These are phyloP conservation scores for Mucor indicus DNA, from an alignment of 371 early-diverging fungal species.

Conservation along the genomic window DNA sequence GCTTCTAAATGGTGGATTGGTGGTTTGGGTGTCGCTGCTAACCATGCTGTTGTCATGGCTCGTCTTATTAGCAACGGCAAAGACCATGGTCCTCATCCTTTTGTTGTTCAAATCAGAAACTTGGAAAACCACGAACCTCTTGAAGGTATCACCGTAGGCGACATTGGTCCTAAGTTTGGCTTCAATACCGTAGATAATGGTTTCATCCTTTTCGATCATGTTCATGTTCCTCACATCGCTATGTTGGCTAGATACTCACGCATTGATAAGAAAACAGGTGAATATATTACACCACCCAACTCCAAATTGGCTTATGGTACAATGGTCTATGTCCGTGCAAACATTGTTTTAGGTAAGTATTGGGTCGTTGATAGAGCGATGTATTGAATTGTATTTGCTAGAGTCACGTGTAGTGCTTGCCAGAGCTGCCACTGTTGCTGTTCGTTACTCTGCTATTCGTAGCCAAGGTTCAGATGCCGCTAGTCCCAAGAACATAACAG, in stretches of 20 bases:
- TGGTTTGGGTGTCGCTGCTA: constrained; percentile 78
- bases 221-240: constrained; percentile 69
- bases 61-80: constrained; percentile 69
- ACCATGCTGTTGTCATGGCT: constrained; percentile 80
- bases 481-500: constrained; percentile 40
- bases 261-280: constrained; percentile 65
- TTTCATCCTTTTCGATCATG: constrained; percentile 70
- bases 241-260: constrained; percentile 71
- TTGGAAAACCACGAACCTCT: constrained; percentile 60
- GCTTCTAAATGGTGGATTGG: constrained; percentile 92
- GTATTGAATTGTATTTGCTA: background rate
- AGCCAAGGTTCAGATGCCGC: constrained; percentile 75
- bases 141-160: constrained; percentile 73
- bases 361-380: background rate
- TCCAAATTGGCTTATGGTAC: constrained; percentile 79
- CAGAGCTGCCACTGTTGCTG: constrained; percentile 77
- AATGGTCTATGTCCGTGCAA: constrained; percentile 78
- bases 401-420: constrained; percentile 62
- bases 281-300: constrained; percentile 72
- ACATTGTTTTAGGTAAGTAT: constrained; percentile 43
- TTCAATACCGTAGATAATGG: constrained; percentile 85
- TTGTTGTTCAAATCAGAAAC: constrained; percentile 75
- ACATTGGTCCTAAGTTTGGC: constrained; percentile 80
- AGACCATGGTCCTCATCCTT: constrained; percentile 71
- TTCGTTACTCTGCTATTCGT: constrained; percentile 77